A percentile compares a stretch with the other conserved stretches of the same genome.
These are phyloP conservation scores for Mediolabrus comicus DNA, from an alignment of 108 stramenopile genomes.

Conservation along the genomic window DNA sequence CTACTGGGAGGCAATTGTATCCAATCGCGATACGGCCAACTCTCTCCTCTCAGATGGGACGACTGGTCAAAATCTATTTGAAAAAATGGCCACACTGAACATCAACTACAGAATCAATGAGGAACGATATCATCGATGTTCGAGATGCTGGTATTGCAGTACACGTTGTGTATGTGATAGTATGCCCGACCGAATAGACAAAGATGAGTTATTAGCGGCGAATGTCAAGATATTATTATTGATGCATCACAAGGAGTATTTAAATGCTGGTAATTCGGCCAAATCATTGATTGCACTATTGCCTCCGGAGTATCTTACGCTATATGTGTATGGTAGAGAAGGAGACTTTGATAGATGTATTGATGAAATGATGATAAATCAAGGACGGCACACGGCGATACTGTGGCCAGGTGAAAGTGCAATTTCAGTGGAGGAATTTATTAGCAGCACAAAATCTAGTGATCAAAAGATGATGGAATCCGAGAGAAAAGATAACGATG, in stretches of 20 bases:
- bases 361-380: slow-evolving; percentile 9
- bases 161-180: background rate
- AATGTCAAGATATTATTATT: background rate
- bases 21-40: background rate
- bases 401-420: slow-evolving; percentile 34
- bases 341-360: slow-evolving; percentile 24
- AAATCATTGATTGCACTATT: slow-evolving; percentile 21
- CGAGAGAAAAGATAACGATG: background rate
- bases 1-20: background rate
- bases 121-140: background rate
- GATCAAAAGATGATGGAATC: background rate
- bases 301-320: background rate
- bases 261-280: slow-evolving; percentile 28
- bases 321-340: slow-evolving; percentile 21
- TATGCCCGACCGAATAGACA: background rate
- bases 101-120: background rate
- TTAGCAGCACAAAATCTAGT: background rate
- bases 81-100: slow-evolving; percentile 7
- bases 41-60: background rate
- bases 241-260: slow-evolving; percentile 31
- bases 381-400: slow-evolving; percentile 5
- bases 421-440: slow-evolving; percentile 11
- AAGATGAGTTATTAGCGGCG: background rate
- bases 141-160: background rate
- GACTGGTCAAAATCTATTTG: background rate